Evolutionary conservation across 2,329 filamentous ascomycete species (phyloP).

Genomic region (Ascosphaera apis): DNA sequence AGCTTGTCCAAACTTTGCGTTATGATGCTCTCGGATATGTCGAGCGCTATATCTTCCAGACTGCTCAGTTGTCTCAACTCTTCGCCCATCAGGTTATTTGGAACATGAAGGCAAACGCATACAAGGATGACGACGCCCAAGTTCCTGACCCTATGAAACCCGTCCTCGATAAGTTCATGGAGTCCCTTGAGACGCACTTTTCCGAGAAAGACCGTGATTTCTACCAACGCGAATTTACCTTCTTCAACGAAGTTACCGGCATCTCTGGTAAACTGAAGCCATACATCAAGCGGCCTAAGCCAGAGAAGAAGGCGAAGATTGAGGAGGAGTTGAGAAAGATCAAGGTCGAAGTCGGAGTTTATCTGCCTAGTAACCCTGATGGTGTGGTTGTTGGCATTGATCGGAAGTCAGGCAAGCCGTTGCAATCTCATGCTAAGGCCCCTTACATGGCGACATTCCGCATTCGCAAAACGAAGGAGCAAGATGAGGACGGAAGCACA

Average conservation of each 20-base stretch:
- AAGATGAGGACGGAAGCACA: constrained; percentile 23
- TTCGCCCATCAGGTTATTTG: constrained; percentile 99
- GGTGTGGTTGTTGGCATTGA: constrained; percentile 96
- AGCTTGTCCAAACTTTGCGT: constrained; percentile 85
- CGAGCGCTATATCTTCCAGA: constrained; percentile 88
- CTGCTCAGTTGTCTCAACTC: constrained; percentile 87
- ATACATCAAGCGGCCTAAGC: constrained; percentile 73
- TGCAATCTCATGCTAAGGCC: constrained; percentile 95
- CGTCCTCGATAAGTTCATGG: constrained; percentile 74
- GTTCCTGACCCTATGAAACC: constrained; percentile 87
- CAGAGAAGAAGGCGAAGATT: constrained; percentile 97
- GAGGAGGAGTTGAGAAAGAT: constrained; percentile 96
- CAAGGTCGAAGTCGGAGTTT: constrained; percentile 89
- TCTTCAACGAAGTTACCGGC: constrained; percentile 88
- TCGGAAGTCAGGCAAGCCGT: constrained; percentile 85
- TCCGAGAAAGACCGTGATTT: constrained; percentile 57
- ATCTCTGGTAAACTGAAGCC: constrained; percentile 93
- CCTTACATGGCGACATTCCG: constrained; percentile 98
- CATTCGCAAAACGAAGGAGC: constrained; percentile 55
- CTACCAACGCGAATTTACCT: constrained; percentile 87
- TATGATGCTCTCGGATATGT: constrained; percentile 90
- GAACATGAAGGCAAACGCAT: constrained; percentile 99
- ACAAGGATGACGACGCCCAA: constrained; percentile 83
- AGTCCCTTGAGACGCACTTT: constrained; percentile 62
- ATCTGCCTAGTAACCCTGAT: constrained; percentile 90